A percentile compares a stretch with the other conserved stretches of the same genome.
phyloP scores from a whole-genome alignment of 2,329 filamentous ascomycete genomes.

The Acephala macrosclerotiorum region DNA sequence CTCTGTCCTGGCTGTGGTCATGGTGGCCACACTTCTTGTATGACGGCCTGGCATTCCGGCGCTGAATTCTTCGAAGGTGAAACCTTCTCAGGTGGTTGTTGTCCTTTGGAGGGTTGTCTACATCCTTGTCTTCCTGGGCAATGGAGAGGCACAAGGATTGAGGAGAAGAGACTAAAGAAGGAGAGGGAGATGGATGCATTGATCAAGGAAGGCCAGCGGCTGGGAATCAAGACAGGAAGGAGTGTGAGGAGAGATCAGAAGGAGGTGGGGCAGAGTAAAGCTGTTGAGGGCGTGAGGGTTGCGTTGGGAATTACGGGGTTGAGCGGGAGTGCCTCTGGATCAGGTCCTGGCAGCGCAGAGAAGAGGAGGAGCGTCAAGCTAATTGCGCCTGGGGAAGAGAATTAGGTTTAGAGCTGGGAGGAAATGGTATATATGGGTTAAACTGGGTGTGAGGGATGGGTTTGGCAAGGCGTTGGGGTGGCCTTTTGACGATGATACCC shows the following conservation, averaged over 20 bases:
- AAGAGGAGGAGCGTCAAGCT: constrained; percentile 72
- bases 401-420: neutral
- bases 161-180: constrained; percentile 40
- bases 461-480: neutral
- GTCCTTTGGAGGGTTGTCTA: constrained; percentile 69
- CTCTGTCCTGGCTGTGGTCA: constrained; percentile 69
- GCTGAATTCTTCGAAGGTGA: constrained; percentile 41
- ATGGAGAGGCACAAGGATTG: constrained; percentile 56
- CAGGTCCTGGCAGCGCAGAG: constrained; percentile 54
- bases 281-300: constrained; percentile 66
- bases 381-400: constrained; percentile 45
- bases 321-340: constrained; percentile 8
- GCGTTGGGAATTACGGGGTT: constrained; percentile 47
- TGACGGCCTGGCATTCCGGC: constrained; percentile 63
- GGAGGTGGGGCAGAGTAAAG: constrained; percentile 65
- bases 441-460: neutral
- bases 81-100: constrained; percentile 60
- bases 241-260: constrained; percentile 56
- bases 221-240: constrained; percentile 22
- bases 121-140: constrained; percentile 67
- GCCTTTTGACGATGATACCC: constrained; percentile 18
- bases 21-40: constrained; percentile 66
- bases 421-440: neutral
- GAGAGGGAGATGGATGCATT: constrained; percentile 56
- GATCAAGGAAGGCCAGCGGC: constrained; percentile 37